Base-by-base conservation (phyloP, 2,329 filamentous ascomycete species). In the Cyanodermella asteris region DNA sequence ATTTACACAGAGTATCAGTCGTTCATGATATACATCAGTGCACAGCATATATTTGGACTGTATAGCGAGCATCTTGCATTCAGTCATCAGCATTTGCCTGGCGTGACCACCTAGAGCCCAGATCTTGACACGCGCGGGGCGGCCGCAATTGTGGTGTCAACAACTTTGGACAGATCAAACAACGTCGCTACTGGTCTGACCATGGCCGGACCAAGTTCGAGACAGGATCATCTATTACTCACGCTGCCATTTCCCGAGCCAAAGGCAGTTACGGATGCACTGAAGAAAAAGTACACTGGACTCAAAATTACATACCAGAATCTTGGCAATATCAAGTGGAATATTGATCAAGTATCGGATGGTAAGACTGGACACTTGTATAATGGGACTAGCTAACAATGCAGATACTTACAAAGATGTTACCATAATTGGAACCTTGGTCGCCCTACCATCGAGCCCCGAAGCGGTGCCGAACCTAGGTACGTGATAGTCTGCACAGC, bases 341-440 rank as follows among this genome's bases (percentile, higher is more conserved):
- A n/a, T n/a, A n/a, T n/a, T n/a, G n/a, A n/a, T n/a, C n/a, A n/a
- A n/a, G n/a, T n/a, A 32, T 35, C 19, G 30, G 24, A 10, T 33
- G 28, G 28, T 7, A 26, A 28, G 27, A 16, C n/a, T 15, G 20
- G 6, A 13, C 7, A 5, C n/a, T 16, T 5, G 20, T 13, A 28
- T 16, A 28, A 25, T 29, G 25, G n/a, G 6, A 22, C 9, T 20
- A n/a, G n/a, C n/a, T n/a, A n/a, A n/a, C 15, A n/a, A 18, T 5
- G 11, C 31, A 46, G 49, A 53, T 12, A 31, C 51, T 17, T 51
- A 47, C 41, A 38, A 48, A 24, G 42, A 50, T 26, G 44, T 46
- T 18, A 58, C 50, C 2, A 49, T 61, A 31, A 46, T 64, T 12
- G 45, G 50, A 26, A 64, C 60, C 1, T 44, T 61, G 20, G 44